These are phyloP conservation scores for Aspergillus asperescens DNA, from an alignment of 495 filamentous ascomycete genomes.

Conservation along the genomic window DNA sequence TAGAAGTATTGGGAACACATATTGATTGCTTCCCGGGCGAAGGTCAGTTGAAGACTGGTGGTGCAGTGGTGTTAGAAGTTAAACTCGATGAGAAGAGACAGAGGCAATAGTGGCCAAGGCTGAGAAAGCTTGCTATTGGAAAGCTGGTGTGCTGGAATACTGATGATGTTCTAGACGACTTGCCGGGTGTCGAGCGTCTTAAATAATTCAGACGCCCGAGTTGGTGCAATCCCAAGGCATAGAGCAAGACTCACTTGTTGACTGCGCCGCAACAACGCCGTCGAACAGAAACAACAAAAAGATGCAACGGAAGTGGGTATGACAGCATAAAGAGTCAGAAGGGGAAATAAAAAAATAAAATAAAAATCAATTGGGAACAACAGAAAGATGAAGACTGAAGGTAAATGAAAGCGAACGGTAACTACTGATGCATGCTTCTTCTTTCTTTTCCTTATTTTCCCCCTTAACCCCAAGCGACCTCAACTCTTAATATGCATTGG, in stretches of 20 bases:
- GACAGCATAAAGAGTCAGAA: slow-evolving; percentile 8
- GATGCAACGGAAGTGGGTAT: slow-evolving; percentile 4
- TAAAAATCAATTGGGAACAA: slow-evolving; percentile 4
- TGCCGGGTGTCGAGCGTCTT: slow-evolving; percentile 21
- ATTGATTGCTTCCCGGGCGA: slow-evolving; percentile 11
- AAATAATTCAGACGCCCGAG: slow-evolving; percentile 18
- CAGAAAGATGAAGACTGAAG: slow-evolving; percentile 7
- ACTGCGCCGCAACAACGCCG: slow-evolving; percentile 26
- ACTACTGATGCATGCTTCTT: slow-evolving; percentile 19
- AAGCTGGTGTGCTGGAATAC: slow-evolving; percentile 6
- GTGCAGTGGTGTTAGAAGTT: too few species aligned
- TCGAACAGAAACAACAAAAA: slow-evolving; percentile 14
- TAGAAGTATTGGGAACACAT: slow-evolving; percentile 43
- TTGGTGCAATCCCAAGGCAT: slow-evolving; percentile 14
- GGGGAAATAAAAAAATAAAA: slow-evolving; percentile 7
- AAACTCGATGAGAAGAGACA: too few species aligned
- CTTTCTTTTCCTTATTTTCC: slow-evolving; percentile 11
- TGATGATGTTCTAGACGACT: slow-evolving; percentile 17
- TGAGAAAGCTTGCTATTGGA: slow-evolving; percentile 4
- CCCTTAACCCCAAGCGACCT: slow-evolving; percentile 9
- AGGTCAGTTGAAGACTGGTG: too few species aligned
- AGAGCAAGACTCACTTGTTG: slow-evolving; percentile 15
- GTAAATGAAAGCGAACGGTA: slow-evolving; percentile 12
- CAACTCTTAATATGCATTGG: slow-evolving; percentile 5
- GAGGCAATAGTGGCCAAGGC: neutral